Evolutionary conservation across 108 stramenopile species (phyloP), one percentile per base, ranked within the genome.

Genomic region (Chaetoceros tenuissimus): DNA sequence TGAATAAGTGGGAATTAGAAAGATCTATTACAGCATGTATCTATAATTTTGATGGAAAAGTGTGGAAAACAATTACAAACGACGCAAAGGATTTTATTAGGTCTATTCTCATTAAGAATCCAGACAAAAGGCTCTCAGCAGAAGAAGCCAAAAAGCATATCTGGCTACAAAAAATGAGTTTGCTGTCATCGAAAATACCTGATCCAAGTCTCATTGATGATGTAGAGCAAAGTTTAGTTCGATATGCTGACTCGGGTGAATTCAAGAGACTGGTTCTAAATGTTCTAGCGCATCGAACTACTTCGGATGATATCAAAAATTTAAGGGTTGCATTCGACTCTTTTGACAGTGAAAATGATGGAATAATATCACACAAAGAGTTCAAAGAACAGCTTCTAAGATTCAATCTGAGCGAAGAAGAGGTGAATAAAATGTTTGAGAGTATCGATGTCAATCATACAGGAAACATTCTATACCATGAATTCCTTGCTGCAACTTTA

Each of bases 51-150:
- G 68, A 89, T 46, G 74, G 85, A 18, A 80, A 85, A 48, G 71
- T 80, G 23, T 96, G 91, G 91, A 55, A 55, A 24, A 58, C 72
- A n/a, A 71, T 96, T 56, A 89, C 91, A 0, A 19, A 46, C 24
- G 84, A 74, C 18, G 91, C 89, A 25, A 91, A 93, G 66, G 79
- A 85, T 31, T 71, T 96, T 68, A 92, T 96, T 31, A 53, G 52
- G 10, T 63, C 56, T 1, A 66, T 94, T 46, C 71, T 96, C 16
- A 43, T 64, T 59, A 66, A 80, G 26, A 60, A 77, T 55, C 63
- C 75, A 54, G 49, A 74, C 47, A 53, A 54, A 40, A 58, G 84
- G 50, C 40, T 73, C 49, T 66, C 81, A 51, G 79, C 60, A 58
- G 34, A 50, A 44, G 29, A 66, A 20, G 68, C 79, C 30, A n/a